These are phyloP conservation scores for Ophiostoma ips DNA, from an alignment of 2,329 filamentous ascomycete species.

Conservation along the genomic window DNA sequence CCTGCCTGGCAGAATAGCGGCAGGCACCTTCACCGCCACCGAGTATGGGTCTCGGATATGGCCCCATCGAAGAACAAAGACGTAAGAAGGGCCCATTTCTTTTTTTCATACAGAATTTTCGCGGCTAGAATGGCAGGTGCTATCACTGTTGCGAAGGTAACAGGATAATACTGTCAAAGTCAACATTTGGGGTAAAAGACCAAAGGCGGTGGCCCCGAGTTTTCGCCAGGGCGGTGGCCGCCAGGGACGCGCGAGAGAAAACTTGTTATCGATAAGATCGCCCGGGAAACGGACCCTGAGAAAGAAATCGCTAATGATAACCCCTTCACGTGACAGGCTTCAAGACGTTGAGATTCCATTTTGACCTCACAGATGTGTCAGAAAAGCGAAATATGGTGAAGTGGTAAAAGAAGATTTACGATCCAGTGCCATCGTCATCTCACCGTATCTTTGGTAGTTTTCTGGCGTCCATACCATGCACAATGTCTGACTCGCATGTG, in stretches of 20 bases:
- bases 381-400: conserved; percentile 9
- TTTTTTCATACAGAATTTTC: not conserved
- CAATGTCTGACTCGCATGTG: too few relatives aligned
- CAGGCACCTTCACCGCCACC: conserved; percentile 2
- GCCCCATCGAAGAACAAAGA: not conserved
- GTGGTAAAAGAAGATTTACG: conserved; percentile 21
- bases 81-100: not conserved
- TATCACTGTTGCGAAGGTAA: not conserved
- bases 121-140: not conserved
- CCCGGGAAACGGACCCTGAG: conserved; percentile 6
- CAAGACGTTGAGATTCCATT: not conserved
- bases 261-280: conserved; percentile 10
- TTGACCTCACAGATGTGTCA: too few relatives aligned
- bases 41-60: not conserved
- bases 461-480: too few relatives aligned
- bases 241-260: not conserved
- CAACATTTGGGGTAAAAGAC: conserved; percentile 1
- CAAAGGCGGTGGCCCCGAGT: not conserved
- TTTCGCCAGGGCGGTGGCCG: not conserved
- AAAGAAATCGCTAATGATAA: not conserved
- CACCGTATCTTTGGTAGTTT: too few relatives aligned
- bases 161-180: not conserved
- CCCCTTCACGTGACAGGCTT: not conserved
- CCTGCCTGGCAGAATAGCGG: conserved; percentile 1
- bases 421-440: too few relatives aligned